phyloP scores from a whole-genome alignment of 2,329 filamentous ascomycete species.

The Diaporthe velutina region DNA sequence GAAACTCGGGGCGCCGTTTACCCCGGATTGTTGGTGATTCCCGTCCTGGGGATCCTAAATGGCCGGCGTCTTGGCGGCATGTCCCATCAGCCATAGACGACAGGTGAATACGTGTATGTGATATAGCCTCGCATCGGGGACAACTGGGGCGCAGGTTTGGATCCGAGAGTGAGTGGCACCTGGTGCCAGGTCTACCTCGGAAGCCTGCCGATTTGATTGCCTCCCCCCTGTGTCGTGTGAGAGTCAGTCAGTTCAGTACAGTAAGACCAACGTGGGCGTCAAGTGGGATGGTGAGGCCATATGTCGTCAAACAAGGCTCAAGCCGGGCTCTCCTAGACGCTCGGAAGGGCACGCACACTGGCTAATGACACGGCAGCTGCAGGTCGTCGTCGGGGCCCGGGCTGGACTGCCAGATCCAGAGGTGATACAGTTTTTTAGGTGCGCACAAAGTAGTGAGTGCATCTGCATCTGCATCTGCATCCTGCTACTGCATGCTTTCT shows the following conservation, averaged over 20 bases:
- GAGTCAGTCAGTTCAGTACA: neutral
- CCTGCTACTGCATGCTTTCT: neutral
- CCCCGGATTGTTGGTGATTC: neutral
- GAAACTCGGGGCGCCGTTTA: conserved; percentile 5
- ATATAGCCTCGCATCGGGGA: neutral
- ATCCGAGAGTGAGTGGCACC: neutral
- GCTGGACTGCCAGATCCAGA: conserved; percentile 15
- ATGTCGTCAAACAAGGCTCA: neutral
- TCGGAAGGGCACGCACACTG: neutral
- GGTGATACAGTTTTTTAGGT: neutral
- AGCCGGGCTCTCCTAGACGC: neutral
- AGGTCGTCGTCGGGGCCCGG: neutral
- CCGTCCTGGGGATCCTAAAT: neutral
- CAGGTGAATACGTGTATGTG: too few species aligned
- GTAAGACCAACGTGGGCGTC: neutral
- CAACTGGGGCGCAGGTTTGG: neutral
- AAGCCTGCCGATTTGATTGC: conserved; percentile 6
- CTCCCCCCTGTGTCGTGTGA: neutral
- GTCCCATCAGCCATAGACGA: neutral
- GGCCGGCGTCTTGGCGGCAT: neutral
- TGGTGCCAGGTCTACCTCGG: neutral
- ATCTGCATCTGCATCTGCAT: neutral
- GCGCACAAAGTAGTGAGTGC: conserved; percentile 13
- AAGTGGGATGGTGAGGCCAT: neutral
- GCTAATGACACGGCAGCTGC: conserved; percentile 12